Base-by-base conservation (phyloP, 345 rosid species). In the Eucalyptus viminalis region DNA sequence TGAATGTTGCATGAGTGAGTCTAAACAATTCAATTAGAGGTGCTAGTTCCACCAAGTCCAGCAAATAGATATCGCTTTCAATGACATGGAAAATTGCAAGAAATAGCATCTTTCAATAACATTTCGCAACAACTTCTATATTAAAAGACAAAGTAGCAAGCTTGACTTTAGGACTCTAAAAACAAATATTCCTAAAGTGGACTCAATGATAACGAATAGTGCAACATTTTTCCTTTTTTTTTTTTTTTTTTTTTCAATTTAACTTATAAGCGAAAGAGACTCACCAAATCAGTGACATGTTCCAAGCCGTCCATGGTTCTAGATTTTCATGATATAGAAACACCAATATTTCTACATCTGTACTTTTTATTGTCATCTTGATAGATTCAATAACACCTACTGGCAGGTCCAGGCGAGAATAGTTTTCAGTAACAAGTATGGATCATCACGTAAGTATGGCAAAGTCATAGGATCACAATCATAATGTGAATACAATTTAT, bases 391-490 rank as follows among this genome's bases (percentile, higher is more conserved):
- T 19, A 6, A 69, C 0, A 12, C 7, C 19, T 16, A 17, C 13
- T 1, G 7, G 3, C 4, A 2, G 1, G 80, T 69, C 43, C 12
- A 3, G 1, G 43, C 7, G 3, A 34, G 13, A 17, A 69, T 69
- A 17, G 44, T 69, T 31, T 69, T 69, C 43, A 31, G 8, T 29
- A n/a, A n/a, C 72, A 65, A n/a, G 72, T 7, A 14, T 14, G 16
- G 72, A 65, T 4, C 24, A 31, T 69, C 80, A 31, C 13, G 2
- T 49, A 49, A 49, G 5, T 49, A 69, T 31, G 80, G 3, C 43
- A 31, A 31, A 16, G 22, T 31, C 22, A 34, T 8, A 69, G 43
- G 40, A 21, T 16, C 0, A 6, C 24, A 4, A 15, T 16, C 12
- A 31, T 4, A 8, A 31, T 14, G 22, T 8, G 22, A 56, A 22